Evolutionary conservation across 2,329 filamentous ascomycete genomes (phyloP).

Genomic region (Fusarium abutilonis): DNA sequence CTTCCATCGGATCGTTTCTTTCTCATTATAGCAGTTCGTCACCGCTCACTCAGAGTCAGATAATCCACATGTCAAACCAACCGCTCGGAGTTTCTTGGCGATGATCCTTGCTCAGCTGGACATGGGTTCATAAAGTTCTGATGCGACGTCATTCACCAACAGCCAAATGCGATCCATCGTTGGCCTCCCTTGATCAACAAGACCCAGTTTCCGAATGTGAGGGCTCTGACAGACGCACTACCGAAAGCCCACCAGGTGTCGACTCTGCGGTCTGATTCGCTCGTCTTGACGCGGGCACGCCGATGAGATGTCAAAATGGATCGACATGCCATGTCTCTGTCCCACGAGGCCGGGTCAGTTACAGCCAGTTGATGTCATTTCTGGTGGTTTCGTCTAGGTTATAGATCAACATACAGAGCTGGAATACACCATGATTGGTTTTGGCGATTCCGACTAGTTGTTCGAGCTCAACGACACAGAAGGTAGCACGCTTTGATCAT

Average conservation of each 20-base stretch:
- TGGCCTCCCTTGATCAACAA: conserved; percentile 29
- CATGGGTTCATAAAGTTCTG: conserved; percentile 32
- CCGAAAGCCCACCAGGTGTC: conserved; percentile 13
- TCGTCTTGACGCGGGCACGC: conserved; percentile 29
- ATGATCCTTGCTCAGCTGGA: conserved; percentile 40
- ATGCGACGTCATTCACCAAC: conserved; percentile 20
- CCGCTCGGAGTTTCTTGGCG: conserved; percentile 24
- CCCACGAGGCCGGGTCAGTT: conserved; percentile 14
- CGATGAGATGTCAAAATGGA: conserved; percentile 25
- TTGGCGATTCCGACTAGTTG: background rate
- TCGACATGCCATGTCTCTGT: conserved; percentile 25
- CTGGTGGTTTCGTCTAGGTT: conserved; percentile 24
- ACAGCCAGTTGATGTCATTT: conserved; percentile 16
- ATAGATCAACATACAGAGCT: conserved; percentile 11
- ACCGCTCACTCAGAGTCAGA: conserved; percentile 9
- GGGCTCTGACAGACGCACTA: conserved; percentile 8
- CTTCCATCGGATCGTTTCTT: conserved; percentile 1
- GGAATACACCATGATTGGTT: conserved; percentile 20
- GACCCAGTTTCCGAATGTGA: conserved; percentile 4
- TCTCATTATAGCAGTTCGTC: conserved; percentile 7
- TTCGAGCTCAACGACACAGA: conserved; percentile 16
- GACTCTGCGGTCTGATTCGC: conserved; percentile 13
- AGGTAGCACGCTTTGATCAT: conserved; percentile 9
- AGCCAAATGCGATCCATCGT: conserved; percentile 1
- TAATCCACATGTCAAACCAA: conserved; percentile 11